These are phyloP conservation scores for Knoxdaviesia proteae DNA, from an alignment of 2,329 filamentous ascomycete species.

Conservation along the genomic window DNA sequence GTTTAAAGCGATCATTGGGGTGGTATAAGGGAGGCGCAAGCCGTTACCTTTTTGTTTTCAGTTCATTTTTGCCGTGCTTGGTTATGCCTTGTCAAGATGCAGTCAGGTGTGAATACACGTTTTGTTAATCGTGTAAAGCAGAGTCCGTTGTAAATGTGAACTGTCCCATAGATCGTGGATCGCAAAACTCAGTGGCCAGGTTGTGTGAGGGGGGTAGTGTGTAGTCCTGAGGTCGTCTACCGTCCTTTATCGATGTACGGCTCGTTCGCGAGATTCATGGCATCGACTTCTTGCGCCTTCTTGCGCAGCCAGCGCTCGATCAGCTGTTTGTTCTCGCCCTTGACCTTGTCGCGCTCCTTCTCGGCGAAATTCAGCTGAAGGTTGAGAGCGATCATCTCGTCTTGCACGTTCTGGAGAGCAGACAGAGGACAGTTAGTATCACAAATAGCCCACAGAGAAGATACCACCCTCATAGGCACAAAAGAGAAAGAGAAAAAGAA, in stretches of 20 bases:
- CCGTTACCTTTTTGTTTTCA: constrained; percentile 1
- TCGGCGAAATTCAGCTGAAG: constrained; percentile 76
- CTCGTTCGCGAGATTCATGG: constrained; percentile 55
- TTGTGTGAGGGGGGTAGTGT: too few relatives aligned
- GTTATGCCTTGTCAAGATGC: too few relatives aligned
- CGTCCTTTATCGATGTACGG: constrained; percentile 13
- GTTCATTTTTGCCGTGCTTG: neutral
- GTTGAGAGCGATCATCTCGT: constrained; percentile 76
- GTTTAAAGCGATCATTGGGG: too few relatives aligned
- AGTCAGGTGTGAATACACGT: too few relatives aligned
- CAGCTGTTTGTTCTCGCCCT: constrained; percentile 70
- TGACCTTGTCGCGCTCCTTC: constrained; percentile 49
- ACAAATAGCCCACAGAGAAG: too few relatives aligned
- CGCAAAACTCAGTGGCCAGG: too few relatives aligned
- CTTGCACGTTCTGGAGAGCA: constrained; percentile 49
- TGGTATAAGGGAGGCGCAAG: too few relatives aligned
- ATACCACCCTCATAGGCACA: too few relatives aligned
- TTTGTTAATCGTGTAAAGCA: too few relatives aligned
- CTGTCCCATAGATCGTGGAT: too few relatives aligned
- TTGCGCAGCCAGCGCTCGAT: constrained; percentile 80
- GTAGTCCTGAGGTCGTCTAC: constrained; percentile 4
- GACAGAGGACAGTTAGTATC: too few relatives aligned
- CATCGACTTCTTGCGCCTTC: constrained; percentile 69
- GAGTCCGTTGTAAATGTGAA: too few relatives aligned
- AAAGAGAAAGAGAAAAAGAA: neutral